Evolutionary conservation across 805 yeast genomes (phyloP).

Genomic region (Sugiyamaella smithiae): DNA sequence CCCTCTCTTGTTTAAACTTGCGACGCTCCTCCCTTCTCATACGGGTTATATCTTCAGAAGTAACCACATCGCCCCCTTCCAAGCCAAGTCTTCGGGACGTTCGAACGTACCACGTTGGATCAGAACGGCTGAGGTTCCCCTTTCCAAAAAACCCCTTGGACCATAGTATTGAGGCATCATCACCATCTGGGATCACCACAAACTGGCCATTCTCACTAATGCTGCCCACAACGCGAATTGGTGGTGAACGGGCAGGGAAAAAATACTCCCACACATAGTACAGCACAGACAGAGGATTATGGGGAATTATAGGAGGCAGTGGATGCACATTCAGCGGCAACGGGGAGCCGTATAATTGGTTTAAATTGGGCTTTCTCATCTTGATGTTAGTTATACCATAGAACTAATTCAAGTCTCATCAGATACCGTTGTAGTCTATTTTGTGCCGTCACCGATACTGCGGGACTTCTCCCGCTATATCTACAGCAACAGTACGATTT

Average conservation of each 20-base stretch:
- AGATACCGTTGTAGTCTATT: constrained; percentile 98
- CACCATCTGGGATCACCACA: constrained; percentile 36
- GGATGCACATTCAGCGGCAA: constrained; percentile 53
- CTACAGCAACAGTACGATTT: constrained; percentile 16
- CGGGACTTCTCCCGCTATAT: constrained; percentile 20
- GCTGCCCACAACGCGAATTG: neutral
- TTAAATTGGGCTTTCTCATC: constrained; percentile 22
- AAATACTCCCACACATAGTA: constrained; percentile 39
- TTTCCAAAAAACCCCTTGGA: constrained; percentile 88
- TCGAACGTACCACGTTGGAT: constrained; percentile 85
- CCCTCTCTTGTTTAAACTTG: constrained; percentile 67
- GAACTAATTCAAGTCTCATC: constrained; percentile 32
- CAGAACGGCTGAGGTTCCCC: constrained; percentile 83
- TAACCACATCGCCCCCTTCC: constrained; percentile 35
- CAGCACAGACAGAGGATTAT: constrained; percentile 67
- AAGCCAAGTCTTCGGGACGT: constrained; percentile 54
- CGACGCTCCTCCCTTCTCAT: constrained; percentile 68
- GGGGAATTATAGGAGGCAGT: constrained; percentile 54
- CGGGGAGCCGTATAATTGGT: constrained; percentile 45
- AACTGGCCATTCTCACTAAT: constrained; percentile 12
- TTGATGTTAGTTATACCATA: neutral
- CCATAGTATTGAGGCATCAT: constrained; percentile 66
- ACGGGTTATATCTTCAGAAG: constrained; percentile 75
- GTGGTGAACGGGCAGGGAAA: constrained; percentile 19
- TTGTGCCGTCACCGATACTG: constrained; percentile 35